Evolutionary conservation across 2,329 filamentous ascomycete genomes (phyloP).

Genomic region (Fusarium brachygibbosum): DNA sequence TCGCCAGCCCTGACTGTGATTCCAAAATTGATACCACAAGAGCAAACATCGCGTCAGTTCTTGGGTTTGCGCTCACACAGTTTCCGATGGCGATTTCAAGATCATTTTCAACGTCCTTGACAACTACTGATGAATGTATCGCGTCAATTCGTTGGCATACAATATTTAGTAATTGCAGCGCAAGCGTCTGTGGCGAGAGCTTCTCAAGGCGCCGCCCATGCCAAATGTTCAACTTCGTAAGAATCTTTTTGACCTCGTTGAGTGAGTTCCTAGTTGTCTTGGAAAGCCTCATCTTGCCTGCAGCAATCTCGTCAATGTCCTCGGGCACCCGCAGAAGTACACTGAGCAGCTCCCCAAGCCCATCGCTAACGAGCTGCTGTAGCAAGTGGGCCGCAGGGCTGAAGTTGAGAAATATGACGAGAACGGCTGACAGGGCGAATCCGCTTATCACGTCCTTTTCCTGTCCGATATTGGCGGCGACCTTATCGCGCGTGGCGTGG

Average conservation of each 20-base stretch:
- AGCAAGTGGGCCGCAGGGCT: constrained; percentile 72
- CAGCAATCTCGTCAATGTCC: constrained; percentile 72
- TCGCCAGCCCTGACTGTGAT: constrained; percentile 51
- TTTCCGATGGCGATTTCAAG: constrained; percentile 46
- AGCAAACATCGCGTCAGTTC: constrained; percentile 56
- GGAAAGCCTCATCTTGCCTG: constrained; percentile 77
- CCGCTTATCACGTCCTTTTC: constrained; percentile 73
- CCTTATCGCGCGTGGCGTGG: constrained; percentile 76
- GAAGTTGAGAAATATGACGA: constrained; percentile 72
- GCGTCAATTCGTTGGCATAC: constrained; percentile 50
- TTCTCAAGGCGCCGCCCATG: constrained; percentile 61
- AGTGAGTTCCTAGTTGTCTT: constrained; percentile 72
- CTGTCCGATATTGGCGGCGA: constrained; percentile 72
- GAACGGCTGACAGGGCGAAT: constrained; percentile 73
- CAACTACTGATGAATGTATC: constrained; percentile 47
- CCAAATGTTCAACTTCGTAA: constrained; percentile 72
- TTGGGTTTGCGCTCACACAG: constrained; percentile 35
- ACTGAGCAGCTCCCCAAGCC: constrained; percentile 67
- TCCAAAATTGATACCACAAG: constrained; percentile 59
- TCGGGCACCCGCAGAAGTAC: constrained; percentile 65
- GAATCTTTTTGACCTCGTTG: constrained; percentile 63
- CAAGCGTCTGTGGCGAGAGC: constrained; percentile 73
- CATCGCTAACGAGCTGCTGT: constrained; percentile 67
- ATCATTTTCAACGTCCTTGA: constrained; percentile 49
- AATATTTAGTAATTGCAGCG: constrained; percentile 72